Evolutionary conservation across 768 basidiomycete species (phyloP).

Genomic region (Gymnopilus junonius): DNA sequence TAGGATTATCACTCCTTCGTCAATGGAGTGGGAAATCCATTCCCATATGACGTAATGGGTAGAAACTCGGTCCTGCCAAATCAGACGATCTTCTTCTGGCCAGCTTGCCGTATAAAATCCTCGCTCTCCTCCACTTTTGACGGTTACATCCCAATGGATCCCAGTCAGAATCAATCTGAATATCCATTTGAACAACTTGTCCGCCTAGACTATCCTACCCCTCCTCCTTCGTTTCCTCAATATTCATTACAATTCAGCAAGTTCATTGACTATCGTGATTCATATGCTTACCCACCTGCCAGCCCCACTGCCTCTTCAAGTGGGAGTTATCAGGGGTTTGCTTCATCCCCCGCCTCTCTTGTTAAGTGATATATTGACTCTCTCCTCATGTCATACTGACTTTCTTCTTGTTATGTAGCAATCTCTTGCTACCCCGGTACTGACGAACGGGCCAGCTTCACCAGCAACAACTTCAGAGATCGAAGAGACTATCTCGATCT

Average conservation of each 20-base stretch:
- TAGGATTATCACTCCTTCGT: too few species aligned
- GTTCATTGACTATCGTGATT: background rate
- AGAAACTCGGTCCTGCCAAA: background rate
- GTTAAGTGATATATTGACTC: background rate
- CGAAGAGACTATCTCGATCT: constrained; percentile 22
- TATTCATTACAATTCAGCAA: background rate
- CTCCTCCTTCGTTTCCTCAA: constrained; percentile 2
- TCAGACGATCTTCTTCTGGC: constrained; percentile 5
- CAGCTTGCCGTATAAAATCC: background rate
- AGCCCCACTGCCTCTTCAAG: background rate
- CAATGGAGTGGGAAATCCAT: constrained; percentile 6
- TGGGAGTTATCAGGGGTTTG: background rate
- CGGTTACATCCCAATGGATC: background rate
- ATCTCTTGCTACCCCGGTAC: background rate
- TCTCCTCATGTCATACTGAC: background rate
- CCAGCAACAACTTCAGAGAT: background rate
- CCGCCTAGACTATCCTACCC: constrained; percentile 3
- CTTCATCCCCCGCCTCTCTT: background rate
- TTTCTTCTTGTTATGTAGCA: background rate
- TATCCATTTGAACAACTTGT: background rate
- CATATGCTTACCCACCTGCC: background rate
- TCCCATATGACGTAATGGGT: background rate
- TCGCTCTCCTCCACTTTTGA: background rate
- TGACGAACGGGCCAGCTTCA: background rate
- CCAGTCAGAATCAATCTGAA: background rate